Conservation (phyloP, 176 grass and related monocot genomes). For the Typha latifolia region DNA sequence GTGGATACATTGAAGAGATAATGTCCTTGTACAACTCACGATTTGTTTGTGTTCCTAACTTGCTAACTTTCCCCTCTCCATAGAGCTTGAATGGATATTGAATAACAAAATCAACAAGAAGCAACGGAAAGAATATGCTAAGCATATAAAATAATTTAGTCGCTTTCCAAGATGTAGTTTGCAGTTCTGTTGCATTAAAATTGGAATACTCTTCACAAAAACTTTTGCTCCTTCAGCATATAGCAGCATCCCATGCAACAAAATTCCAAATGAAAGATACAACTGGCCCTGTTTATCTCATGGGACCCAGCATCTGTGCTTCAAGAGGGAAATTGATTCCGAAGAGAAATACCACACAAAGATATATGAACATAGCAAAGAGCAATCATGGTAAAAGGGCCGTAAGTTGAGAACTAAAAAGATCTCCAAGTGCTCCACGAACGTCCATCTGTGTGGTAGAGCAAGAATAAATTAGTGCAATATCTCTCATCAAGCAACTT, state of each 20-base stretch:
- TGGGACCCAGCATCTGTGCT: slow-evolving; percentile 15
- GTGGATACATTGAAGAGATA: background rate
- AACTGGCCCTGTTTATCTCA: background rate
- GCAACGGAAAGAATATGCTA: background rate
- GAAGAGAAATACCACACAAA: slow-evolving; percentile 24
- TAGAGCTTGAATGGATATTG: background rate
- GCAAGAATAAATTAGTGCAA: slow-evolving; percentile 15
- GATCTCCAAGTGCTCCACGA: slow-evolving; percentile 76
- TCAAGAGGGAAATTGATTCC: slow-evolving; percentile 24
- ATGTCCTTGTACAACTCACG: background rate
- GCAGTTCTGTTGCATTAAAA: no score
- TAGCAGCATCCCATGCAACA: no score
- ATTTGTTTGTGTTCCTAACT: background rate
- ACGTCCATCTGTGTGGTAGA: slow-evolving; percentile 75
- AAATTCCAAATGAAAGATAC: background rate
- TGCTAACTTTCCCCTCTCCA: background rate
- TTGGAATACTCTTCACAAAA: background rate
- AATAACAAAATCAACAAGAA: background rate
- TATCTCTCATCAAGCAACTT: background rate
- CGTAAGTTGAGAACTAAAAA: slow-evolving; percentile 83
- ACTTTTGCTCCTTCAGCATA: background rate
- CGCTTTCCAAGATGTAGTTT: no score
- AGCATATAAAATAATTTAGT: background rate
- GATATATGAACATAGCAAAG: slow-evolving; percentile 28
- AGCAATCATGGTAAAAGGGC: slow-evolving; percentile 45